Evolutionary conservation across 768 basidiomycete species (phyloP).

Genomic region (Pleurotus sapidus): DNA sequence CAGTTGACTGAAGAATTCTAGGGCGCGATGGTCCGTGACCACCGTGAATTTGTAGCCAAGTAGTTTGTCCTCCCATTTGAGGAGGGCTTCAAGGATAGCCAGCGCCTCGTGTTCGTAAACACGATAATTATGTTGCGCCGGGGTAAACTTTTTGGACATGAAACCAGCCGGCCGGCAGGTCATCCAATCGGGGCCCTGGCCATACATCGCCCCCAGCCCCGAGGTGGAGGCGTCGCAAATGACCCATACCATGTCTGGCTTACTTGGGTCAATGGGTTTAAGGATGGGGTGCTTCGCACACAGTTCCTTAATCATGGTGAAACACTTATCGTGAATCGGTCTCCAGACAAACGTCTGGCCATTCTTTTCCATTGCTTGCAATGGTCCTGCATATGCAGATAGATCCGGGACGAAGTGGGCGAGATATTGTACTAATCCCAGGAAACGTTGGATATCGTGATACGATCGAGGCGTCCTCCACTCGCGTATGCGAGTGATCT

Average conservation of each 20-base stretch:
- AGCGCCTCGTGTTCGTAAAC: too few species aligned
- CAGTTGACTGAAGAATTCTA: slow-evolving; percentile 20
- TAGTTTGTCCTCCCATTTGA: too few species aligned
- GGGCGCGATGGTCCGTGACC: slow-evolving; percentile 23
- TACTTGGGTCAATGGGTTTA: too few species aligned
- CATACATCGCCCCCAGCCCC: too few species aligned
- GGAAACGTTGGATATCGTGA: slow-evolving; percentile 35
- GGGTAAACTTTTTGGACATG: too few species aligned
- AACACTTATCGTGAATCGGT: slow-evolving; percentile 20
- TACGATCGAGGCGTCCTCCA: slow-evolving; percentile 31
- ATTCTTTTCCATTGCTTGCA: slow-evolving; percentile 25
- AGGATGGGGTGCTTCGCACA: slow-evolving; percentile 11
- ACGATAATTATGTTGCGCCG: too few species aligned
- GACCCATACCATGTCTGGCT: too few species aligned
- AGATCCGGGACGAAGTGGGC: slow-evolving; percentile 30
- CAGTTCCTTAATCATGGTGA: slow-evolving; percentile 18
- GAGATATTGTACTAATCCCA: slow-evolving; percentile 21
- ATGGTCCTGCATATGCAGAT: slow-evolving; percentile 25
- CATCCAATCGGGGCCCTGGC: too few species aligned
- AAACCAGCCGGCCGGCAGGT: too few species aligned
- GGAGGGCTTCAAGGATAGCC: too few species aligned
- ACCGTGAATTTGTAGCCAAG: slow-evolving; percentile 12
- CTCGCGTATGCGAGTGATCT: slow-evolving; percentile 26
- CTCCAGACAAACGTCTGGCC: slow-evolving; percentile 23
- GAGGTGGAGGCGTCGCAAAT: too few species aligned